These are phyloP conservation scores for Phialocephala subalpina DNA, from an alignment of 2,329 filamentous ascomycete genomes.

Conservation along the genomic window DNA sequence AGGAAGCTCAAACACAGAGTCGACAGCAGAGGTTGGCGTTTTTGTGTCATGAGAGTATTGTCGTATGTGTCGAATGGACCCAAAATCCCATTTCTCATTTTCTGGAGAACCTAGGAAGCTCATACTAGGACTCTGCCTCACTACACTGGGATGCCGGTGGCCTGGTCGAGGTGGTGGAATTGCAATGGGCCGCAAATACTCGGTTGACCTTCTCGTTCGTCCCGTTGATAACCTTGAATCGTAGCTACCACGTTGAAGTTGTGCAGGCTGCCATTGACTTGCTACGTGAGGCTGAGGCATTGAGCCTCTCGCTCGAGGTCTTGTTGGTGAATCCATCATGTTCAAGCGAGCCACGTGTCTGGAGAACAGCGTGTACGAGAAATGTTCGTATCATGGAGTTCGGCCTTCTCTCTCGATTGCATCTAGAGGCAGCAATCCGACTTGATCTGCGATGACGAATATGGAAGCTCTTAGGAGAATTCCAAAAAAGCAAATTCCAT, in stretches of 20 bases:
- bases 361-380: neutral
- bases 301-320: conserved; percentile 5
- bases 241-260: conserved; percentile 11
- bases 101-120: conserved; percentile 31
- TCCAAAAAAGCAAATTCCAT: conserved; percentile 9
- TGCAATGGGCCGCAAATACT: conserved; percentile 14
- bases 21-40: conserved; percentile 36
- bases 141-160: neutral
- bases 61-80: conserved; percentile 26
- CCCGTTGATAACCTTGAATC: conserved; percentile 18
- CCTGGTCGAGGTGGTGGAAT: conserved; percentile 3
- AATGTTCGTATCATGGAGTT: neutral
- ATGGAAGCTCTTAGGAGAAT: conserved; percentile 16
- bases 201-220: conserved; percentile 12
- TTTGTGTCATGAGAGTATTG: conserved; percentile 30
- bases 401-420: neutral
- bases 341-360: neutral
- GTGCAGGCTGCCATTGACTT: conserved; percentile 28
- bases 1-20: conserved; percentile 38
- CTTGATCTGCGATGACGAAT: neutral
- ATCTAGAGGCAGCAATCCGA: neutral
- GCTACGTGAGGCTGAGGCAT: conserved; percentile 36
- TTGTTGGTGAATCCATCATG: conserved; percentile 11
- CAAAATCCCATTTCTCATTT: conserved; percentile 31
- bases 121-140: conserved; percentile 21